Base-by-base conservation (phyloP, 2,329 filamentous ascomycete genomes). In the Aureobasidium sp. region DNA sequence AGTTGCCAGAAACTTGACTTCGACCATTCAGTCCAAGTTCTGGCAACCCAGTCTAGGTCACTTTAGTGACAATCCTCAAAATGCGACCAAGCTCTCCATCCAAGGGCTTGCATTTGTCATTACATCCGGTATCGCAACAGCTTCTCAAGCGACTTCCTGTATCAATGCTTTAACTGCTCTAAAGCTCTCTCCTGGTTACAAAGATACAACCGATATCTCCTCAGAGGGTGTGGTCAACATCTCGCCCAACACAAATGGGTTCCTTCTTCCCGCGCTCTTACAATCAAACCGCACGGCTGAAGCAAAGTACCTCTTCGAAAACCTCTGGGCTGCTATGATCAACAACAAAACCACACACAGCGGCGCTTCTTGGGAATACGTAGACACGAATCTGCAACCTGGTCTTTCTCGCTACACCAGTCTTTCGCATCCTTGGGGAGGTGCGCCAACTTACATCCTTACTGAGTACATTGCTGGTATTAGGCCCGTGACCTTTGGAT, bases 281-380 rank as follows among this genome's bases (percentile, higher is more conserved):
- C 57, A 66, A 29, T 68, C 69, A 0, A 62, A 69, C 25, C 67
- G 69, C 34, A 63, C 68, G 42, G 63, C 69, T 3, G 63, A 60
- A 3, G 61, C 64, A 8, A 50, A 48, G 29, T 69, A 67, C 53
- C 68, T 79, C 1, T 68, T 79, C 0, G 66, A 73, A 30, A 68
- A 66, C 7, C 68, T 78, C 13, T 79, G 77, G 78, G 68, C 70
- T 2, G 69, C 71, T 3, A 79, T 80, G 77, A 64, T 78, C 0
- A 68, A 64, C 5, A 68, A 76, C 34, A 61, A 71, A 7, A 61
- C 69, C 39, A 74, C 73, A 61, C 68, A 68, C 29, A 74, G 72
- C 2, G 77, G 77, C 7, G 70, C 76, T 8, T 73, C 71, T n/a
- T 81, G 78, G 77, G 77, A 80, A 63, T 79, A 80, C 49, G 68